Base-by-base conservation (phyloP, 1,284 basidiomycete genomes). In the Farysia itapuensis region DNA sequence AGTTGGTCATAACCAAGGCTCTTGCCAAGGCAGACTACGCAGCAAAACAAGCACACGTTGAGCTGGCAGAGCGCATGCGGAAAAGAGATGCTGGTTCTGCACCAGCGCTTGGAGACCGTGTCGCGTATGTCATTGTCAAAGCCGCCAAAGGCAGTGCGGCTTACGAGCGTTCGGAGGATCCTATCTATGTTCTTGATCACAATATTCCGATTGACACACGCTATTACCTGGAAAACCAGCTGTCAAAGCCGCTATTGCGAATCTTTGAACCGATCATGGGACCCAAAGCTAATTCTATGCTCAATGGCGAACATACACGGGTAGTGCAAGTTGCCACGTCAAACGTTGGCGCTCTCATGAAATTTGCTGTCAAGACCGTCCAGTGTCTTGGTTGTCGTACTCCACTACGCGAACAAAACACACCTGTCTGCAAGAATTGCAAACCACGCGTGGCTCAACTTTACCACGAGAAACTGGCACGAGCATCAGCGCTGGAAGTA, bases 211-310 rank as follows among this genome's bases (percentile, higher is more conserved):
- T 76, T 64, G 74, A 76, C 42, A 76, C 72, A 31, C 61, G 71
- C 24, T 76, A 76, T 56, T 76, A 76, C 46, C 68, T 76, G 30
- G 74, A 76, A 35, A 73, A 76, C 35, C 74, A 76, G 42, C 60
- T 76, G 9, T 60, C 70, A 15, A 76, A 76, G 45, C 74, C 74
- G 15, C 48, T 76, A n/a, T 60, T 75, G 47, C 70, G 74, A 15
- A 76, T 76, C 40, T 76, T 76, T 46, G 74, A 76, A 50, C 74
- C 74, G 13, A 76, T 76, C 56, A 61, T 74, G 44, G 74, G 74
- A 5, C 39, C 53, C 24, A 67, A 65, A 33, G 65, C 71, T 7
- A 53, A 42, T 35, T 51, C 60, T 3, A 56, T 76, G 53, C 52
- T 76, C 21, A 64, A 56, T 21, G 74, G 74, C 37, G 66, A 74